Evolutionary conservation across 108 stramenopile genomes (phyloP), one percentile per base, ranked within the genome.

Genomic region (Fragilaria radians): DNA sequence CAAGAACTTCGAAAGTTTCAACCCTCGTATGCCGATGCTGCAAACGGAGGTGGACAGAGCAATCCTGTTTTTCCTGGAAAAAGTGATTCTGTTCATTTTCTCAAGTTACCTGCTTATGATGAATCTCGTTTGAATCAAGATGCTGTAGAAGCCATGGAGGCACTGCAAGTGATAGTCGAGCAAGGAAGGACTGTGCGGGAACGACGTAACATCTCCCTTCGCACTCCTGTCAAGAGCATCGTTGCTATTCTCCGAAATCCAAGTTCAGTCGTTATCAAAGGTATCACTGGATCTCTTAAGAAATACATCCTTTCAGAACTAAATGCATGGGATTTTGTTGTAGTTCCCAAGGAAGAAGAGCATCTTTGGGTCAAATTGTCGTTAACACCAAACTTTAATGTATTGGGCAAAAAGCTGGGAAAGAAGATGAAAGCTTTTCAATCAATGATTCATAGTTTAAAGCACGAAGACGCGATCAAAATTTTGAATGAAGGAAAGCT

Each of bases 1-100:
- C 96, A 95, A 63, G 86, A 93, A 46, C 80, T 99, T 47, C 82
- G 97, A 48, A 87, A 91, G 61, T 61, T 93, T 52, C 92, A 95
- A 71, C 95, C 95, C 4, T 83, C 88, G 2, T 95, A 80, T 65
- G 62, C 68, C 31, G 82, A 85, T 18, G 72, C 76, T 19, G 74
- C 65, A 24, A 70, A 80, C 56, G 86, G 79, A 51, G 83, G 75
- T 32, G 83, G 79, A 14, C 65, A 74, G 5, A 63, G 81, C 45
- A 94, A 97, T 61, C 91, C 93, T 0, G 81, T 84, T 29, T 73
- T 72, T 71, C 79, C 81, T 19, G 98, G 96, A 36, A 89, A 95
- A 63, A 96, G 94, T 54, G 92, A 88, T 48, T 94, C 93, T 17
- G 95, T 99, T 18, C 99, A 99, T 67, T 96, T 82, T 79, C 73